Evolutionary conservation across 495 filamentous ascomycete species (phyloP), one percentile per base, ranked within the genome.

Genomic region (Tuber umbilicatum): DNA sequence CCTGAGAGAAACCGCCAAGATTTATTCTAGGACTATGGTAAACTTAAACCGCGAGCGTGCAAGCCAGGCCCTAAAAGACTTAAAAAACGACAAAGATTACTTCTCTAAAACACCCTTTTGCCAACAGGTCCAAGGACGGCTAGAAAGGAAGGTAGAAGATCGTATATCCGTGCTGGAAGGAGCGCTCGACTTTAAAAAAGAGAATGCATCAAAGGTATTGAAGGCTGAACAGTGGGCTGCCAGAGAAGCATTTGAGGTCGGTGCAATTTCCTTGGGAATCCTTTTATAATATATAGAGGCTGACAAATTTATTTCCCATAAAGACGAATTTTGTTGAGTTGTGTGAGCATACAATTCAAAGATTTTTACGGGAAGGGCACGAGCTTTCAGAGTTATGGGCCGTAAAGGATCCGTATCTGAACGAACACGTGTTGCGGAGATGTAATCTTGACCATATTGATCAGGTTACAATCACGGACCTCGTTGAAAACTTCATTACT

Each of bases 381-480:
- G 69, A 78, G 2, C 77, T 79, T n/a, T 79, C 77, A 72, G 72
- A 79, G 42, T 70, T 79, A 31, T 79, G 77, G 77, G 72, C 73
- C 77, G 77, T 78, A 60, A 45, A 73, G 47, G 77, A 79, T 39
- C 77, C 77, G n/a, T 79, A 79, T 60, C 77, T 79, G 50, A 79
- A 79, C 41, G 69, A 68, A 17, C 78, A 76, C 70, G 64, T 79
- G 37, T 70, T 79, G 72, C 73, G 45, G 60, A 79, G 55, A 39
- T 79, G 77, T 78, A 76, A 76, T 27, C 69, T 78, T 23, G 78
- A 79, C 38, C 73, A 73, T 47, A 79, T 74, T 45, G 77, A 79
- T 50, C 71, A 81, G 35, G 73, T 81, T 72, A 81, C 80, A 35
- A 78, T 81, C 70, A 77, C 72, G 21, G 80, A 81, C 68, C 74